A percentile compares a stretch with the other conserved stretches of the same genome.
These are phyloP conservation scores for Clarireedia homoeocarpa DNA, from an alignment of 2,329 filamentous ascomycete genomes.

Conservation along the genomic window DNA sequence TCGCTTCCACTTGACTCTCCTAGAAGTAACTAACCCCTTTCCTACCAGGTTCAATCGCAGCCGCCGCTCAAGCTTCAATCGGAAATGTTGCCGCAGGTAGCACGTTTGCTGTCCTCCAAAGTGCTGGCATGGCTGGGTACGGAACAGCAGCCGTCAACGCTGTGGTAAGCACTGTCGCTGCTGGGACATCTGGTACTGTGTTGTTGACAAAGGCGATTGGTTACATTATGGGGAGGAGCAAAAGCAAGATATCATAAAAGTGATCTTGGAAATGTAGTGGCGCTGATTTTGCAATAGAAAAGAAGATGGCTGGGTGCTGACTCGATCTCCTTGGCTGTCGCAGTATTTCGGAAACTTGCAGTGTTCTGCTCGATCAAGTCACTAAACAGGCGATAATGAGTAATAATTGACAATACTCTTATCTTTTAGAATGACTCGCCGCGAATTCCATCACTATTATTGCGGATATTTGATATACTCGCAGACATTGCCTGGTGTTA, in stretches of 20 bases:
- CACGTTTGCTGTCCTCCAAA: slow-evolving; percentile 6
- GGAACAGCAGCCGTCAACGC: not conserved
- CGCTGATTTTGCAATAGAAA: too few species aligned
- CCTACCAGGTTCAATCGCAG: not conserved
- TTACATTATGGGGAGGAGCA: not conserved
- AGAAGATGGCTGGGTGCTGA: too few species aligned
- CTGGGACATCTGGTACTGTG: not conserved
- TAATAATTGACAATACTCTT: too few species aligned
- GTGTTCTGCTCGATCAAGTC: too few species aligned
- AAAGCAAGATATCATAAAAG: not conserved
- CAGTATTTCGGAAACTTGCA: too few species aligned
- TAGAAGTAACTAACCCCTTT: not conserved
- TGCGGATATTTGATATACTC: too few species aligned
- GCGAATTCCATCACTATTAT: too few species aligned
- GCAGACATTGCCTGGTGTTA: too few species aligned
- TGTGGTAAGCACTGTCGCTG: not conserved
- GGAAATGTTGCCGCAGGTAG: slow-evolving; percentile 7
- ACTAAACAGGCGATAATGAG: too few species aligned
- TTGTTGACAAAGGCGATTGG: not conserved
- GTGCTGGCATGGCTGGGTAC: slow-evolving; percentile 9
- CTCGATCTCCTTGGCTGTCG: too few species aligned
- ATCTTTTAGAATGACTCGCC: too few species aligned
- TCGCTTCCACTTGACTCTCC: not conserved
- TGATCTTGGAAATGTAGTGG: not conserved
- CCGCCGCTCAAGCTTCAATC: not conserved